Conservation (phyloP, 495 filamentous ascomycete genomes). For the Penicillium pulvis region DNA sequence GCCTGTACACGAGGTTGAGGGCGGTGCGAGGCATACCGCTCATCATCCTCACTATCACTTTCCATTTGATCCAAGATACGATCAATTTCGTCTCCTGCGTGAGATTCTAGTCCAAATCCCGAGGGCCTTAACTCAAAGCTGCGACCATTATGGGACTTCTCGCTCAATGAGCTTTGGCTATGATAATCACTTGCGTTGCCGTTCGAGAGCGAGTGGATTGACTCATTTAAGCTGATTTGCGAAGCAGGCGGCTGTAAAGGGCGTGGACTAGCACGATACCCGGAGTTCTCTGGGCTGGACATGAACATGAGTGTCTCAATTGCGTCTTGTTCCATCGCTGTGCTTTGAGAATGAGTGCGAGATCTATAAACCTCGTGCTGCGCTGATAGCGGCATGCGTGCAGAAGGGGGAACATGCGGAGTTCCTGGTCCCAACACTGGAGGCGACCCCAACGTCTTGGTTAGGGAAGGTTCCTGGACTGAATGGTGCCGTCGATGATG, state of each 20-base stretch:
- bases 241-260: constrained; percentile 25
- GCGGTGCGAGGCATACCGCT: constrained; percentile 26
- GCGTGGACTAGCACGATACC: constrained; percentile 44
- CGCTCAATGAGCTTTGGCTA: constrained; percentile 27
- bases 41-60: constrained; percentile 45
- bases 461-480: constrained; percentile 32
- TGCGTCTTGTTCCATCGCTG: constrained; percentile 80
- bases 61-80: constrained; percentile 55
- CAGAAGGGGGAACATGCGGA: constrained; percentile 37
- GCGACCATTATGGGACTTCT: constrained; percentile 16
- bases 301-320: constrained; percentile 85
- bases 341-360: constrained; percentile 64
- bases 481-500: constrained; percentile 46
- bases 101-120: constrained; percentile 32
- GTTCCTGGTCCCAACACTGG: constrained; percentile 32
- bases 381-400: constrained; percentile 24
- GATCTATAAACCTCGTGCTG: constrained; percentile 33
- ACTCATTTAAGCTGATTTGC: constrained; percentile 36
- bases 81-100: constrained; percentile 54
- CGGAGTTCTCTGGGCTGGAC: constrained; percentile 80
- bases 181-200: constrained; percentile 7
- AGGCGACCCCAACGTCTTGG: constrained; percentile 24
- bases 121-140: constrained; percentile 6
- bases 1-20: constrained; percentile 10
- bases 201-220: constrained; percentile 25